Percentiles rank a stretch among this genome's conserved stretches.
Conservation (phyloP, 768 basidiomycete genomes). For the Amanita jacksonii region DNA sequence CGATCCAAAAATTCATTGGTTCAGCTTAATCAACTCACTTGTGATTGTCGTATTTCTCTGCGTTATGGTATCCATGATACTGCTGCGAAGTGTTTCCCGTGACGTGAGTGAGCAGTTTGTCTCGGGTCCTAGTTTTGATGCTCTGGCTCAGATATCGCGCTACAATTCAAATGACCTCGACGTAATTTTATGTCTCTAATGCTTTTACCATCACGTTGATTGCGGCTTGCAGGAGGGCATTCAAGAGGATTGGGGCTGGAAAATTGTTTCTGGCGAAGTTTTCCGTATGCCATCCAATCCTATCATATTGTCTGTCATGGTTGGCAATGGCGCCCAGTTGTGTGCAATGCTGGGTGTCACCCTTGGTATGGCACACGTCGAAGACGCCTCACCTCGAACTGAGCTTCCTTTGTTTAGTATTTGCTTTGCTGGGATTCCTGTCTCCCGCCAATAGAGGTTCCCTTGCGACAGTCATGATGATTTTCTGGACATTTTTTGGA, state of each 20-base stretch:
- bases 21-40: slow-evolving; percentile 87
- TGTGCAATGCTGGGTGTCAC: slow-evolving; percentile 84
- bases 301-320: slow-evolving; percentile 71
- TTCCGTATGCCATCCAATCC: slow-evolving; percentile 78
- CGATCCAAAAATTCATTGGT: slow-evolving; percentile 94
- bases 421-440: slow-evolving; percentile 87
- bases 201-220: neutral
- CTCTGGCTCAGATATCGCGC: slow-evolving; percentile 56
- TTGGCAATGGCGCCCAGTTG: slow-evolving; percentile 86
- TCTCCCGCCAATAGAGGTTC: slow-evolving; percentile 94
- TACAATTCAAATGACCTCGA: slow-evolving; percentile 92
- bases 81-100: slow-evolving; percentile 76
- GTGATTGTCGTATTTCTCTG: slow-evolving; percentile 89
- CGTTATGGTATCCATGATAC: slow-evolving; percentile 87
- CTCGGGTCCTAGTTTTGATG: slow-evolving; percentile 10
- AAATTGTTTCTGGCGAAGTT: slow-evolving; percentile 92
- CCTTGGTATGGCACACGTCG: slow-evolving; percentile 39
- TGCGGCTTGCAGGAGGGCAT: slow-evolving; percentile 65
- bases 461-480: slow-evolving; percentile 88
- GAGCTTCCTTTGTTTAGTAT: slow-evolving; percentile 39
- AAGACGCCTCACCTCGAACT: neutral
- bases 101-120: slow-evolving; percentile 46
- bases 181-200: slow-evolving; percentile 29
- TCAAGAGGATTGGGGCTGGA: slow-evolving; percentile 98
- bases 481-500: slow-evolving; percentile 93